Percentiles rank a stretch among this genome's conserved stretches.
Conservation (phyloP, 306 rosid genomes). For the Arachis hypogaea region DNA sequence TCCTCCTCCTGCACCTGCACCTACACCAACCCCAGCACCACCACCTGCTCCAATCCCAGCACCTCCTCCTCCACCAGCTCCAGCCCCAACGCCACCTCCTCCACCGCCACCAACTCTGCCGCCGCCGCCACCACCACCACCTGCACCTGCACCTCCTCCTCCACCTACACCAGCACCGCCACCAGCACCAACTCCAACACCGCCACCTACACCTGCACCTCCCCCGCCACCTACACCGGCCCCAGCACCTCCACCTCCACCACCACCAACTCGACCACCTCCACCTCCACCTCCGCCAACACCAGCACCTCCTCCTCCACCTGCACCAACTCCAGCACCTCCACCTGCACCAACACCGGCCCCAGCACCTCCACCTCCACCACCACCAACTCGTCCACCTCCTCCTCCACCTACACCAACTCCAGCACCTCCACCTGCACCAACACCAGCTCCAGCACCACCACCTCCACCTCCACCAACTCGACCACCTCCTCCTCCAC, state of each 20-base stretch:
- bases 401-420: not conserved
- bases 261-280: not conserved
- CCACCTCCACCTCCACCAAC: not conserved
- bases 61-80: not conserved
- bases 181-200: not conserved
- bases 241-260: not conserved
- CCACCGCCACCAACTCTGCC: not conserved
- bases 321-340: not conserved
- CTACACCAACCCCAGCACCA: not conserved
- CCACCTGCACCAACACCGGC: not conserved
- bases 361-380: not conserved
- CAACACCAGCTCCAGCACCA: not conserved
- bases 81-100: rapidly evolving
- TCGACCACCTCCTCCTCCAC: not conserved
- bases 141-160: not conserved
- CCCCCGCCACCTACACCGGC: not conserved
- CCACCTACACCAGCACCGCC: not conserved
- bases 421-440: not conserved
- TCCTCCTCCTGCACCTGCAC: rapidly evolving
- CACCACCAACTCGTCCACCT: not conserved
- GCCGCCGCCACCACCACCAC: not conserved
- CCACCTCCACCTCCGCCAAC: not conserved
- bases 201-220: not conserved
- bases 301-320: not conserved
- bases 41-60: not conserved